Conservation (phyloP, 441 rosid species). For the Jatropha multifida region DNA sequence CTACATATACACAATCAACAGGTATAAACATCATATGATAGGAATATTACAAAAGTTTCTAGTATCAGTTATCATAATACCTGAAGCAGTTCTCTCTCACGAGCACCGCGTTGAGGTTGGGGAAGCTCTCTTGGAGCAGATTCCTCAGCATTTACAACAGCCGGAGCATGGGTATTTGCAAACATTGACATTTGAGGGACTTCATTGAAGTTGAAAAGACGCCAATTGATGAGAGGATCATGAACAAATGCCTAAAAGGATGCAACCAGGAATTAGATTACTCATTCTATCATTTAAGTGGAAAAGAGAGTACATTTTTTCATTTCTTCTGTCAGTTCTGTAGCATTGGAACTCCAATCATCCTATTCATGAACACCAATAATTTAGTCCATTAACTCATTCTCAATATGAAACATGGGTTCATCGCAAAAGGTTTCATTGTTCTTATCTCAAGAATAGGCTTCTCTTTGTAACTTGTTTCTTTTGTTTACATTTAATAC, state of each 20-base stretch:
- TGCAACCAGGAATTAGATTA: neutral
- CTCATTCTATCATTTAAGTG: neutral
- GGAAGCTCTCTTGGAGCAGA: conserved; percentile 68
- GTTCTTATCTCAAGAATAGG: no score
- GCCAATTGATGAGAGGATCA: conserved; percentile 99
- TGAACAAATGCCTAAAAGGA: conserved; percentile 88
- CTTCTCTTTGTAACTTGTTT: no score
- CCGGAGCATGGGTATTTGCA: conserved; percentile 52
- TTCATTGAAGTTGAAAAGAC: conserved; percentile 97
- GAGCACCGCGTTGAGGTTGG: conserved; percentile 94
- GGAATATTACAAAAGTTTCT: neutral
- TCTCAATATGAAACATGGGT: no score
- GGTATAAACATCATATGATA: conserved; percentile 14
- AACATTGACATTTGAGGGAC: conserved; percentile 87
- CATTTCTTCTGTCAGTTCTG: neutral
- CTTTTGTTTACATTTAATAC: no score
- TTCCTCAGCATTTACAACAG: conserved; percentile 70
- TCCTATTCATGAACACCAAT: neutral
- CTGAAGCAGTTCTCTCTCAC: conserved; percentile 98
- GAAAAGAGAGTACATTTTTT: neutral
- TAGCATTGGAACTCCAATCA: neutral
- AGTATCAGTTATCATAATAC: conserved; percentile 33
- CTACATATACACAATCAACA: conserved; percentile 35
- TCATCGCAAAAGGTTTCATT: no score
- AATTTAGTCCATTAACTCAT: no score